Evolutionary conservation across 306 rosid genomes (phyloP).

Genomic region (Morella rubra): DNA sequence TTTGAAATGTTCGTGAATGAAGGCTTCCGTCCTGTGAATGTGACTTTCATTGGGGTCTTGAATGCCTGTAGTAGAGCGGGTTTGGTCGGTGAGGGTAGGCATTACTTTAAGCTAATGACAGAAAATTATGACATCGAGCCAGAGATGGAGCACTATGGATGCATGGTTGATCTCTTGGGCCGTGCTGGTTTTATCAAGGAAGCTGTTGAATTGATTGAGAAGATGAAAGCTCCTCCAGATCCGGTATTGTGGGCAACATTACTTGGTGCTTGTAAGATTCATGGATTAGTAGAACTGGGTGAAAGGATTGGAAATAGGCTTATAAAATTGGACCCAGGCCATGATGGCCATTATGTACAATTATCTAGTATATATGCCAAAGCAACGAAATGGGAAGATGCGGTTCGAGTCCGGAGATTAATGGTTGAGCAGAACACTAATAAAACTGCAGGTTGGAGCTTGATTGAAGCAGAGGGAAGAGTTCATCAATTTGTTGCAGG

Average conservation of each 20-base stretch:
- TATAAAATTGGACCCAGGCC: slow-evolving; percentile 66
- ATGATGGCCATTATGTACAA: slow-evolving; percentile 81
- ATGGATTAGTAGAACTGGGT: slow-evolving; percentile 63
- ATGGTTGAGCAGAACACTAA: slow-evolving; percentile 46
- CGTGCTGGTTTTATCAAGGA: slow-evolving; percentile 66
- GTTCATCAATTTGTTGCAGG: slow-evolving; percentile 76
- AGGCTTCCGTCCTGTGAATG: slow-evolving; percentile 54
- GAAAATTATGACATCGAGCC: slow-evolving; percentile 50
- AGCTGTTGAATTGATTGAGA: slow-evolving; percentile 51
- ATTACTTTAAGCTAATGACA: slow-evolving; percentile 58
- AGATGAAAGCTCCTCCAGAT: slow-evolving; percentile 53
- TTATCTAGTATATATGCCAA: slow-evolving; percentile 67
- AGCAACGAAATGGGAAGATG: slow-evolving; percentile 82
- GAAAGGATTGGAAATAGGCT: slow-evolving; percentile 69
- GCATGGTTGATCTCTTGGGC: slow-evolving; percentile 80
- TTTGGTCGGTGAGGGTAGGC: slow-evolving; percentile 56
- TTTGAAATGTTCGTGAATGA: slow-evolving; percentile 49
- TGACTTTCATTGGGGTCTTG: slow-evolving; percentile 71
- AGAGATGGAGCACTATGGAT: slow-evolving; percentile 89
- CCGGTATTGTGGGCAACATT: slow-evolving; percentile 75
- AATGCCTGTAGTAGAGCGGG: slow-evolving; percentile 79
- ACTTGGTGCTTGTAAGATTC: slow-evolving; percentile 66
- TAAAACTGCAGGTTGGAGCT: slow-evolving; percentile 78
- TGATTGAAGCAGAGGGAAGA: slow-evolving; percentile 68
- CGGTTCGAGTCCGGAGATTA: slow-evolving; percentile 58